Evolutionary conservation across 768 basidiomycete species (phyloP).

Genomic region (Russula sp.): DNA sequence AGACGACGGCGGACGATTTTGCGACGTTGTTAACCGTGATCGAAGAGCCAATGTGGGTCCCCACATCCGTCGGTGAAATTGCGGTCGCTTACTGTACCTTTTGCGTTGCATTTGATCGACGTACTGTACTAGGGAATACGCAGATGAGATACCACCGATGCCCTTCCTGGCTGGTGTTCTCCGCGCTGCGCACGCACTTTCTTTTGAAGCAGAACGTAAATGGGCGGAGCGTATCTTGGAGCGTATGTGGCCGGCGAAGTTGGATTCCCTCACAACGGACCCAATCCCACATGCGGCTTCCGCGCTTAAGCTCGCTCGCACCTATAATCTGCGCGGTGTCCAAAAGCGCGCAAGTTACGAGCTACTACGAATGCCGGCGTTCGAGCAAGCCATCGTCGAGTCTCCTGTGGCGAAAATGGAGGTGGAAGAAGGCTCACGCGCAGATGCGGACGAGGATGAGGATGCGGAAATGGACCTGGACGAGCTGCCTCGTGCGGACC

Average conservation of each 20-base stretch:
- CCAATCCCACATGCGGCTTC: constrained; percentile 34
- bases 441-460: too few species aligned
- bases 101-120: constrained; percentile 13
- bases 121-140: constrained; percentile 33
- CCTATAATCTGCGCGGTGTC: constrained; percentile 34
- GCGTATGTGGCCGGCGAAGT: constrained; percentile 36
- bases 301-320: constrained; percentile 37
- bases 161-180: constrained; percentile 37
- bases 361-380: constrained; percentile 36
- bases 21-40: constrained; percentile 35
- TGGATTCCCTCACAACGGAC: constrained; percentile 30
- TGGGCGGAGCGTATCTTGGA: constrained; percentile 35
- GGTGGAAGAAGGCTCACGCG: constrained; percentile 4
- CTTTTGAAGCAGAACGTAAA: constrained; percentile 35
- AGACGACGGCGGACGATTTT: constrained; percentile 38
- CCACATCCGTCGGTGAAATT: too few species aligned
- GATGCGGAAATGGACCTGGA: background rate
- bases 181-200: constrained; percentile 39
- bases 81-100: background rate
- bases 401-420: background rate
- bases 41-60: constrained; percentile 33
- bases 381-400: constrained; percentile 32
- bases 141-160: constrained; percentile 35
- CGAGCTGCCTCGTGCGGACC: constrained; percentile 26
- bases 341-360: constrained; percentile 44